These are phyloP conservation scores for Arthrobotrys megalospora DNA, from an alignment of 2,329 filamentous ascomycete species.

Conservation along the genomic window DNA sequence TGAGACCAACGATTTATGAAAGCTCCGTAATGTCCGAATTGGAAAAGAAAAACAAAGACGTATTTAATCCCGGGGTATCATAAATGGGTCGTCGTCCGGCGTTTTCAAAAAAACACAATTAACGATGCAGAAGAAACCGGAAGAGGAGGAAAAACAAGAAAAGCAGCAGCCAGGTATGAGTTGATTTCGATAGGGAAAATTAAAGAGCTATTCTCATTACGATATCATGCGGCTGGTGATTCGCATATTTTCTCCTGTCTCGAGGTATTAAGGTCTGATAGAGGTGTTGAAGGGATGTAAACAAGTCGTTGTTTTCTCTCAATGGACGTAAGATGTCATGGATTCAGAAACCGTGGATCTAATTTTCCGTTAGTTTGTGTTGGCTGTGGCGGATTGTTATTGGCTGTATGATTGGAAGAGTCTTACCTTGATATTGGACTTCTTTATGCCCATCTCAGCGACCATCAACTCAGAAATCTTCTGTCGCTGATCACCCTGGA, in stretches of 20 bases:
- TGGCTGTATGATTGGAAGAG: neutral
- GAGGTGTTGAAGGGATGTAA: constrained; percentile 50
- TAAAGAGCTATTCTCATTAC: constrained; percentile 1
- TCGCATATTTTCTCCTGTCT: constrained; percentile 21
- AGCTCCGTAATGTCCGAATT: constrained; percentile 38
- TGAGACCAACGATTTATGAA: constrained; percentile 21
- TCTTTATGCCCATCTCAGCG: constrained; percentile 22
- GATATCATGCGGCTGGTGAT: constrained; percentile 39
- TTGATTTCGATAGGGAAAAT: constrained; percentile 15
- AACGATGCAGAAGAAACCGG: constrained; percentile 37
- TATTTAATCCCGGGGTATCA: constrained; percentile 60
- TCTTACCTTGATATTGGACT: constrained; percentile 37
- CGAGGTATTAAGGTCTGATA: constrained; percentile 38
- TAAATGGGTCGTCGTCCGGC: constrained; percentile 35
- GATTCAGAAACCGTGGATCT: constrained; percentile 59
- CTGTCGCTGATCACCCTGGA: constrained; percentile 99
- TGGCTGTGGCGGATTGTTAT: neutral
- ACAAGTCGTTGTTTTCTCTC: constrained; percentile 45
- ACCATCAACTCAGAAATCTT: constrained; percentile 88
- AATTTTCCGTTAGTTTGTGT: neutral
- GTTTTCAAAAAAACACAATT: constrained; percentile 32
- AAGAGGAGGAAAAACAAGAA: constrained; percentile 26
- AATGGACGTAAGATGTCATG: constrained; percentile 36
- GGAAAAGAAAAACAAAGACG: constrained; percentile 44
- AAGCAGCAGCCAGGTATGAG: neutral